A percentile compares a stretch with the other conserved stretches of the same genome.
Evolutionary conservation across 495 filamentous ascomycete species (phyloP).

Genomic region (Podospora didyma): DNA sequence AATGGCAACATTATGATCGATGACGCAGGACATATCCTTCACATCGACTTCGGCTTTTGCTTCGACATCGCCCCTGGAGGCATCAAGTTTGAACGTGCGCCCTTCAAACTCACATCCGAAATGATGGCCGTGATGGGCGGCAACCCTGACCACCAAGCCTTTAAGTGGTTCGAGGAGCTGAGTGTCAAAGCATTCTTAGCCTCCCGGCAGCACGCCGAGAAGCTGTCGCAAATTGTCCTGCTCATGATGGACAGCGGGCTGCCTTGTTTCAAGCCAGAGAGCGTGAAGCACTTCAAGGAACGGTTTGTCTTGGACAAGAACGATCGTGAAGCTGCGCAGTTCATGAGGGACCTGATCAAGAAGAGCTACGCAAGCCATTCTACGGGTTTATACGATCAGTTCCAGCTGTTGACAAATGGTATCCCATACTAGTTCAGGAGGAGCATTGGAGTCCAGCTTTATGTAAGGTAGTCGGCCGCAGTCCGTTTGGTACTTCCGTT

Average conservation of each 20-base stretch:
- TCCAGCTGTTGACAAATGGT: conserved; percentile 94
- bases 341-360: conserved; percentile 81
- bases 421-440: conserved; percentile 66
- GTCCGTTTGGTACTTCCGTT: too few species aligned
- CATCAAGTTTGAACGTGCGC: conserved; percentile 93
- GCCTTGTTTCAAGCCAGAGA: conserved; percentile 98
- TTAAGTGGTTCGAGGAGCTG: conserved; percentile 93
- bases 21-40: conserved; percentile 92
- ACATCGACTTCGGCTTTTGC: conserved; percentile 99
- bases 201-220: conserved; percentile 77
- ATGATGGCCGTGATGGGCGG: conserved; percentile 99
- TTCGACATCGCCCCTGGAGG: conserved; percentile 98
- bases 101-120: conserved; percentile 95
- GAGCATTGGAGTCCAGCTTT: too few species aligned
- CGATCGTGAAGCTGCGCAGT: conserved; percentile 92
- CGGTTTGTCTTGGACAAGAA: conserved; percentile 90
- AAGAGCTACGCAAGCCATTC: conserved; percentile 85
- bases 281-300: conserved; percentile 85
- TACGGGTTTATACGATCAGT: conserved; percentile 93
- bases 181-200: conserved; percentile 95
- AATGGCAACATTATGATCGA: conserved; percentile 99
- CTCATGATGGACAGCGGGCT: conserved; percentile 95
- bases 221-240: conserved; percentile 81
- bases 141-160: conserved; percentile 74
- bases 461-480: too few species aligned